Conservation (phyloP, 169 alveolate species). For the Plasmodium ovale region DNA sequence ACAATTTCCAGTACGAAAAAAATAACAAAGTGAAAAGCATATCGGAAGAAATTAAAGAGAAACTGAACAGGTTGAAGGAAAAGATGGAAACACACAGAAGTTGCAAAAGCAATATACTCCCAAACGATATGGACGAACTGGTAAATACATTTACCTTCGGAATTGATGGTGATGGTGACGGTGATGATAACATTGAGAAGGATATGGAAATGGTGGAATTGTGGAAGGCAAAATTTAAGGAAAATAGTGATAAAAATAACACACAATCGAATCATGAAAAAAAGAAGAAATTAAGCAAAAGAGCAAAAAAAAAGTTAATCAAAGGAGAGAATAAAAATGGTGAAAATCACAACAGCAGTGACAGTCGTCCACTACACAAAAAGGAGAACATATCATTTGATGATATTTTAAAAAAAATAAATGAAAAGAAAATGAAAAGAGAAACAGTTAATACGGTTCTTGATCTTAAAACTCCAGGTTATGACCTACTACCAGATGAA, state of each 20-base stretch:
- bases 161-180: conserved; percentile 33
- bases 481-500: conserved; percentile 83
- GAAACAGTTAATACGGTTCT: conserved; percentile 12
- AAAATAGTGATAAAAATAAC: not conserved
- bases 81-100: conserved; percentile 47
- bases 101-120: not conserved
- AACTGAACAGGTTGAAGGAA: conserved; percentile 74
- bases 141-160: conserved; percentile 50
- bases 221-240: not conserved
- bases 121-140: not conserved
- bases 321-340: not conserved
- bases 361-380: not conserved
- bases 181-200: conserved; percentile 1
- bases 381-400: conserved; percentile 49
- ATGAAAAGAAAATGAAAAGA: conserved; percentile 38
- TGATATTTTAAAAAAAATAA: conserved; percentile 75
- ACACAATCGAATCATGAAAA: not conserved
- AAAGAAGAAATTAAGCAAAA: conserved; percentile 53
- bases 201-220: not conserved
- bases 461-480: conserved; percentile 67
- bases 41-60: conserved; percentile 68
- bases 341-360: not conserved
- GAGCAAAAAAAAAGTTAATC: conserved; percentile 39
- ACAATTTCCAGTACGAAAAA: conserved; percentile 69
- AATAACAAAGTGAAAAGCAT: conserved; percentile 69